These are phyloP conservation scores for California macrophylla DNA, from an alignment of 441 rosid species.

Conservation along the genomic window DNA sequence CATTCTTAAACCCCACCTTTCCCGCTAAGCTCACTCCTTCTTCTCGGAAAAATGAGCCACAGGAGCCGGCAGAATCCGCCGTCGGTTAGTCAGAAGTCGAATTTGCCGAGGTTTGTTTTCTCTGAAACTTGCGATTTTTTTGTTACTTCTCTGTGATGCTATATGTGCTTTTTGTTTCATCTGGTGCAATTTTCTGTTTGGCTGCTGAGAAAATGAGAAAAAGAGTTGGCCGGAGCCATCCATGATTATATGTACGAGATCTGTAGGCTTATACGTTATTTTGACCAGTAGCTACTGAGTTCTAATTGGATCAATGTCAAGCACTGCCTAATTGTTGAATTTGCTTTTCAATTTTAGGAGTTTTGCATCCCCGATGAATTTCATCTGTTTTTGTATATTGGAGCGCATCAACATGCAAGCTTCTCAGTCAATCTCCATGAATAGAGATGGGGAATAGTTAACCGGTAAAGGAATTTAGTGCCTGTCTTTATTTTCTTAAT, in stretches of 20 bases:
- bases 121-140: not conserved
- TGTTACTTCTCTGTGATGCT: not conserved
- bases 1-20: constrained; percentile 21
- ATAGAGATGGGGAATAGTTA: constrained; percentile 12
- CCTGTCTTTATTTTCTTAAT: not conserved
- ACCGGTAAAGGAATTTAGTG: constrained; percentile 16
- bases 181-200: not conserved
- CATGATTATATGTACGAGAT: not conserved
- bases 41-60: constrained; percentile 25
- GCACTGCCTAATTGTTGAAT: not conserved
- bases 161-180: not conserved
- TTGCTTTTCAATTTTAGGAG: constrained; percentile 11
- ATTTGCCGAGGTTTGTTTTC: constrained; percentile 18
- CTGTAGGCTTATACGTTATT: not conserved
- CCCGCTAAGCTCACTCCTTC: constrained; percentile 3
- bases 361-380: not conserved
- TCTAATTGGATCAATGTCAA: not conserved
- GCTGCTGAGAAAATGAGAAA: not conserved
- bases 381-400: not conserved
- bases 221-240: not conserved
- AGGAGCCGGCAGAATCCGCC: not conserved
- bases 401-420: constrained; percentile 4
- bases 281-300: not conserved
- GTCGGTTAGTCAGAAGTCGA: not conserved
- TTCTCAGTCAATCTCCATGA: not conserved